phyloP scores from a whole-genome alignment of 1,284 basidiomycete genomes.

The Trametes versicolor region DNA sequence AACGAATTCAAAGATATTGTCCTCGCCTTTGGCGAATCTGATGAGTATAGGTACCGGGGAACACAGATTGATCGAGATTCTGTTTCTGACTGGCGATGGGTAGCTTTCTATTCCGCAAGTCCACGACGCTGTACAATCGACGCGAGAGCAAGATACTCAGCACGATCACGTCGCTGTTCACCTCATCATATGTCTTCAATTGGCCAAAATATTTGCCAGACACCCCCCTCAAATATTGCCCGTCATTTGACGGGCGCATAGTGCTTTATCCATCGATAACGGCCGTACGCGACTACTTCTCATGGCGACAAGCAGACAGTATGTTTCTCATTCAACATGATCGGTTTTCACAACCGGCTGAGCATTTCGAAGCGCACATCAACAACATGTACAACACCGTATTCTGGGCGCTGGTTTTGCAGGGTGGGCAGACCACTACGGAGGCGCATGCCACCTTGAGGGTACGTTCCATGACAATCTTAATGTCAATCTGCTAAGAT shows the following conservation, averaged over 20 bases:
- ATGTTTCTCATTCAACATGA: conserved; percentile 53
- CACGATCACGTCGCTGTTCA: conserved; percentile 91
- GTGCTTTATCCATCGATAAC: conserved; percentile 83
- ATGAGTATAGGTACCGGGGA: conserved; percentile 87
- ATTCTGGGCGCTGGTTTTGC: conserved; percentile 94
- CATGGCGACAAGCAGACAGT: conserved; percentile 98
- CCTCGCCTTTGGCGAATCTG: conserved; percentile 94
- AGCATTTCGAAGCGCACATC: conserved; percentile 80
- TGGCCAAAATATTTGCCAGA: conserved; percentile 87
- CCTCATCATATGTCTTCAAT: conserved; percentile 89
- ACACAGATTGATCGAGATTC: neutral
- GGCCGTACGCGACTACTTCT: conserved; percentile 91
- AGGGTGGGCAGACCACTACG: conserved; percentile 78
- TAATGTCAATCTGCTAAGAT: neutral
- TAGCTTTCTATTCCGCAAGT: conserved; percentile 88
- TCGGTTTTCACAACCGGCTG: neutral
- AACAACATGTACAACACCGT: conserved; percentile 98
- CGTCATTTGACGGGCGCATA: conserved; percentile 93
- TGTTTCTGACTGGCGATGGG: neutral
- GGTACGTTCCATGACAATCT: conserved; percentile 51
- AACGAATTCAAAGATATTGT: conserved; percentile 83
- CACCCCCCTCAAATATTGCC: conserved; percentile 78
- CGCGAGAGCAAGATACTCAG: conserved; percentile 92
- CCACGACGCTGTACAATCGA: conserved; percentile 84
- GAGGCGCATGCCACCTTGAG: conserved; percentile 86